Base-by-base conservation (phyloP, 2,329 filamentous ascomycete genomes). In the Thielaviopsis musarum region DNA sequence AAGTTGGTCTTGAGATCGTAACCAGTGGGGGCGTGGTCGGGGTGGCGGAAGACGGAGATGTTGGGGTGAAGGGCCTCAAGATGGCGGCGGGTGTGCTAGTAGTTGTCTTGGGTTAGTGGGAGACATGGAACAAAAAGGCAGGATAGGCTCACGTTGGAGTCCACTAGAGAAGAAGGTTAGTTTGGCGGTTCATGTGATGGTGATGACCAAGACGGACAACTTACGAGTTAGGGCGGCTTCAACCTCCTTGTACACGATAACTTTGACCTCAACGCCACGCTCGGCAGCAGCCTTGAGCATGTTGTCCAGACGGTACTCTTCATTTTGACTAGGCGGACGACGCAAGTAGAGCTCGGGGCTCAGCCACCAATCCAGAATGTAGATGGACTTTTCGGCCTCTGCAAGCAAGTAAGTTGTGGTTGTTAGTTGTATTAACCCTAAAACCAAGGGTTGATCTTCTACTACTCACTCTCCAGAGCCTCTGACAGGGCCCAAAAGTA, bases 171-270 rank as follows among this genome's bases (percentile, higher is more conserved):
- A 28, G 15, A 34, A 48, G 13, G 59, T 67, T 28, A 67, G 63
- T 38, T 13, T 26, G n/a, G 13, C n/a, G 21, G 7, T 3, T 12
- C n/a, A 26, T 52, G 12, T n/a, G 19, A 19, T 9, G 21, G 15
- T 34, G 55, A 52, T 10, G n/a, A 55, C 13, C 22, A 21, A 71
- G 24, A 69, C 57, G 66, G 6, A 10, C 2, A 34, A 81, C 85
- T 78, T 77, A 88, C 85, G 75, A 49, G 87, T 90, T 66, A 94
- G 72, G 48, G 88, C 87, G 66, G 88, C 85, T 3, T 86, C 82
- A 7, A 91, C 87, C 72, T 96, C 91, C 72, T 95, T 95, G 74
- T 95, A 95, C 12, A 95, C 88, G 58, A 95, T 90, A 57, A 95
- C 77, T 65, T 91, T 85, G 65, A 95, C 77, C 65, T 85, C 82